Evolutionary conservation across 2,329 filamentous ascomycete species (phyloP).

Genomic region (Cercospora citrullina): DNA sequence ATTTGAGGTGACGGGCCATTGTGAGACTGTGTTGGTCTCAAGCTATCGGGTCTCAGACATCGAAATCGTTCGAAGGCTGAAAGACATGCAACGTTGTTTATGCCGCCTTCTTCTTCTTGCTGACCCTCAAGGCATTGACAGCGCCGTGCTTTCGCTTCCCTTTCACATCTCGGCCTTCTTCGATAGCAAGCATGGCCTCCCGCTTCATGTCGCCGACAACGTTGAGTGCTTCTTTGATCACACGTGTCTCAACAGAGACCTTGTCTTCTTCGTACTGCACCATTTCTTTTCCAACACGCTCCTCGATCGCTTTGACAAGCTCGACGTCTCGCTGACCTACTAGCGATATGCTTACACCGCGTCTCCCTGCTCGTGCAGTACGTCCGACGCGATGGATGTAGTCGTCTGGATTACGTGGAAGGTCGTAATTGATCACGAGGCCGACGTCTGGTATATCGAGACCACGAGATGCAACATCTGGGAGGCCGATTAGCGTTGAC

Average conservation of each 20-base stretch:
- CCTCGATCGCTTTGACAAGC: slow-evolving; percentile 86
- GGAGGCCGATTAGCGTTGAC: not conserved
- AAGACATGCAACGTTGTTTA: not conserved
- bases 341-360: slow-evolving; percentile 80
- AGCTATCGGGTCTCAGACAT: not conserved
- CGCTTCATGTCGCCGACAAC: slow-evolving; percentile 93
- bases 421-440: slow-evolving; percentile 91
- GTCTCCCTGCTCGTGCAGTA: slow-evolving; percentile 86
- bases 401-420: slow-evolving; percentile 93
- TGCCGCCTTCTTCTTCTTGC: slow-evolving; percentile 8
- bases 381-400: slow-evolving; percentile 96
- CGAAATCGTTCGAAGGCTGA: not conserved
- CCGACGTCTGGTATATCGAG: slow-evolving; percentile 92
- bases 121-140: slow-evolving; percentile 4
- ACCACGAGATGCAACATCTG: slow-evolving; percentile 86
- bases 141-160: slow-evolving; percentile 62
- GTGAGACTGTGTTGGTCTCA: not conserved
- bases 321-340: slow-evolving; percentile 92
- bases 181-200: slow-evolving; percentile 85
- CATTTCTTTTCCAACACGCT: slow-evolving; percentile 77
- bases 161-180: slow-evolving; percentile 85
- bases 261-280: slow-evolving; percentile 82
- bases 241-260: slow-evolving; percentile 88
- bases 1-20: not conserved
- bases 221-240: slow-evolving; percentile 82